Conservation (phyloP, 345 rosid species). For the Schrenkiella parvula region DNA sequence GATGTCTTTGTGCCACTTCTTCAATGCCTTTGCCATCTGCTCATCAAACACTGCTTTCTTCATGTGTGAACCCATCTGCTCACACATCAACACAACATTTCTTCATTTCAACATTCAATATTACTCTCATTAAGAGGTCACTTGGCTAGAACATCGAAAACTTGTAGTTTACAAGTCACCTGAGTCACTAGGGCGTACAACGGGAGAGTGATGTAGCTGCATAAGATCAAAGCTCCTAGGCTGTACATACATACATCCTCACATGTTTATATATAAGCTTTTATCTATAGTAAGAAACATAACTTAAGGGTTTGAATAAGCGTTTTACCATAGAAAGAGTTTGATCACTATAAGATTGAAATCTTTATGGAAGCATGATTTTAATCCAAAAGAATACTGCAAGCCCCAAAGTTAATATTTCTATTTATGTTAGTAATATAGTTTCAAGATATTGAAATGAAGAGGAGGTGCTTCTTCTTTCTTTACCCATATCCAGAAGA, state of each 20-base stretch:
- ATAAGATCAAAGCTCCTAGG: constrained; percentile 51
- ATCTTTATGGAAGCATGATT: constrained; percentile 72
- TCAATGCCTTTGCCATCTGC: constrained; percentile 87
- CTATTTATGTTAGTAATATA: background rate
- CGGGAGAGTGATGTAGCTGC: constrained; percentile 95
- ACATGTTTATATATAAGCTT: background rate
- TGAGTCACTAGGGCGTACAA: constrained; percentile 85
- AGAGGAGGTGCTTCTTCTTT: background rate
- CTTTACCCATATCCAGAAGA: constrained; percentile 89
- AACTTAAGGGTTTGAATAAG: background rate
- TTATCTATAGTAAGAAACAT: constrained; percentile 5
- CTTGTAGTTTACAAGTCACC: constrained; percentile 40
- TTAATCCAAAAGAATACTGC: constrained; percentile 76
- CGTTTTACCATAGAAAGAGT: constrained; percentile 61
- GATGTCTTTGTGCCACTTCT: constrained; percentile 78
- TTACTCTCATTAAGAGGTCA: background rate
- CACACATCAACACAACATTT: background rate
- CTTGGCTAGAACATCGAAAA: background rate
- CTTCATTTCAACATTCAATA: background rate
- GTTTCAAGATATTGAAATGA: background rate
- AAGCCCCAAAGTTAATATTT: background rate
- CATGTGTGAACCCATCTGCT: constrained; percentile 74
- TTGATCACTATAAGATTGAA: constrained; percentile 46
- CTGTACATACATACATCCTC: constrained; percentile 37
- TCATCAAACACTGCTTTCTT: constrained; percentile 89